Evolutionary conservation across 1,284 basidiomycete genomes (phyloP), one percentile per base, ranked within the genome.

Genomic region (Boletus hoseneyae): DNA sequence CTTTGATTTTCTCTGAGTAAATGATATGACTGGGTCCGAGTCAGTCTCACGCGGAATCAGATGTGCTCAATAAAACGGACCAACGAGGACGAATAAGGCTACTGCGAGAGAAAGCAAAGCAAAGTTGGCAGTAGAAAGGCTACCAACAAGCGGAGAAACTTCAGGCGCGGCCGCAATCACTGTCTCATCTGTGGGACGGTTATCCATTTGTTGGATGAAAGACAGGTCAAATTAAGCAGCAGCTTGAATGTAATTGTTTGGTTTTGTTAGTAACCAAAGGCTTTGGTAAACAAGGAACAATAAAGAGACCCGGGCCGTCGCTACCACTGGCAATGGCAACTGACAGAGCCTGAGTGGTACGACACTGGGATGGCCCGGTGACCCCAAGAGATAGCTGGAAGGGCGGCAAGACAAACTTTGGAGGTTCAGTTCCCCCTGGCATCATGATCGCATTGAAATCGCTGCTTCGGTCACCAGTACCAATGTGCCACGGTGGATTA

Each of bases 1-100:
- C 36, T 65, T 70, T 4, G 77, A 73, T 55, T 69, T 79, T 51
- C 71, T 70, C 45, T 70, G 71, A 35, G 66, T 68, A 21, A 78
- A 66, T 29, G 78, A 57, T 16, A 78, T 40, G 13, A 74, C 69
- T 71, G 37, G 35, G 30, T 38, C 25, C n/a, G 2, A 29, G 50
- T 70, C 30, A 70, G 56, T 27, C 19, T 42, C 37, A 25, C 7
- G 10, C 9, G 15, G 12, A 35, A 43, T 21, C 5, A 41, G 13
- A 30, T 12, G n/a, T 25, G 25, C 39, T 39, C 25, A 4, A 34
- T 35, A 27, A 46, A 50, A 66, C 64, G 21, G 18, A 66, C 64
- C 65, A 33, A 54, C 33, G 18, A 63, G 8, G 11, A 66, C 39
- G n/a, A 63, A 39, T 27, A 63, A 19, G 4, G 62, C 54, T 12